Percentiles rank a stretch among this genome's conserved stretches.
Conservation (phyloP, 176 grass and related monocot species). For the Rhynchospora pubera region DNA sequence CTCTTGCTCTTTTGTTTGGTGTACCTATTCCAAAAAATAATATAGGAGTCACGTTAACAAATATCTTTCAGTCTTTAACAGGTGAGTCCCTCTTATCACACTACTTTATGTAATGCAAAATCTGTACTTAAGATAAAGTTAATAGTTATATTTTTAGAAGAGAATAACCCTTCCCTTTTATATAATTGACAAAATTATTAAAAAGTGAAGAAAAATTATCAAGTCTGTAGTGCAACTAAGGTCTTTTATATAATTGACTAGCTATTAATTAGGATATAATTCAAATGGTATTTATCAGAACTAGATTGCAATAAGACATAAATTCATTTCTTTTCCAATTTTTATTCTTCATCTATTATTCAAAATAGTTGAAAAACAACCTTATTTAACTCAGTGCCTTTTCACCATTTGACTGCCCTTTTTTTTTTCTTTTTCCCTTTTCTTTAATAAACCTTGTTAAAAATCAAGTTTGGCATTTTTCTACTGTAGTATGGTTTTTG, state of each 20-base stretch:
- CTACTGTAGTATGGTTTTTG: neutral
- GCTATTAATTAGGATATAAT: neutral
- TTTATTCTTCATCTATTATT: neutral
- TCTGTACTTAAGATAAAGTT: neutral
- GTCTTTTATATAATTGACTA: neutral
- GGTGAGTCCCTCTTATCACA: slow-evolving; percentile 32
- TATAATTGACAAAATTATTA: neutral
- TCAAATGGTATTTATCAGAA: neutral
- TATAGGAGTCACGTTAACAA: slow-evolving; percentile 68
- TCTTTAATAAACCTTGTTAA: neutral
- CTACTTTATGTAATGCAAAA: neutral
- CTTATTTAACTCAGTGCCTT: neutral
- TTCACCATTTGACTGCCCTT: neutral
- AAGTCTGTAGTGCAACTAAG: neutral
- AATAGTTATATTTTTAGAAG: neutral
- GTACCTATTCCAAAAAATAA: slow-evolving; percentile 93
- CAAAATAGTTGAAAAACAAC: neutral
- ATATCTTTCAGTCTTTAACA: slow-evolving; percentile 68
- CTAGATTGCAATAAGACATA: neutral
- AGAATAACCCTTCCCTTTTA: neutral
- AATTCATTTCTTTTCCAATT: neutral
- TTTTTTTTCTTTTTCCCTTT: neutral
- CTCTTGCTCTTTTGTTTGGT: slow-evolving; percentile 81
- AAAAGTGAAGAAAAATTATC: neutral
- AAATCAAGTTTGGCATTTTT: neutral